These are phyloP conservation scores for Aspergillus nomiae DNA, from an alignment of 2,329 filamentous ascomycete genomes.

Conservation along the genomic window DNA sequence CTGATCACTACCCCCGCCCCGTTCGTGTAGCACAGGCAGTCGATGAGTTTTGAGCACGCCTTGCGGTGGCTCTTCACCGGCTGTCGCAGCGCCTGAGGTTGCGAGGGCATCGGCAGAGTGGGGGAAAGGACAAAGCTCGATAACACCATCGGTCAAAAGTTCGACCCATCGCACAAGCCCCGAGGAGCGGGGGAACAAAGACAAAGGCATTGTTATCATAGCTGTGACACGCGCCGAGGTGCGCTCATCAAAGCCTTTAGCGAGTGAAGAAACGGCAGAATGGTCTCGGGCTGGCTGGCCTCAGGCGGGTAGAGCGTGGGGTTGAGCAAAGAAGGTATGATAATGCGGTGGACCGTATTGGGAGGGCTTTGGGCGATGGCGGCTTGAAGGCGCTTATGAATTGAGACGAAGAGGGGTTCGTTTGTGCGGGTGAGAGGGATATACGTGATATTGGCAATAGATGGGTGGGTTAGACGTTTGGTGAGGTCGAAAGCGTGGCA, in stretches of 20 bases:
- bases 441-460: constrained; percentile 55
- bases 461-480: constrained; percentile 63
- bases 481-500: constrained; percentile 74
- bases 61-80: constrained; percentile 75
- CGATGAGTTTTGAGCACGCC: constrained; percentile 83
- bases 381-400: constrained; percentile 61
- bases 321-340: constrained; percentile 83
- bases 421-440: constrained; percentile 47
- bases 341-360: constrained; percentile 71
- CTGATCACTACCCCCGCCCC: constrained; percentile 74
- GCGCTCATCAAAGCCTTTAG: constrained; percentile 74
- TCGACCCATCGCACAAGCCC: constrained; percentile 87
- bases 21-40: constrained; percentile 82
- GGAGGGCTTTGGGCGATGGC: constrained; percentile 61
- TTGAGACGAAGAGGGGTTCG: constrained; percentile 62
- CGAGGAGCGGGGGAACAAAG: constrained; percentile 73
- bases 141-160: constrained; percentile 76
- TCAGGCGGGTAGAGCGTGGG: constrained; percentile 78
- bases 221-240: constrained; percentile 65
- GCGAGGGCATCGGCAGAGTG: constrained; percentile 56
- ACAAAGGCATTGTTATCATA: constrained; percentile 75
- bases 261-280: constrained; percentile 79
- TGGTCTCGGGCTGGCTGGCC: constrained; percentile 67
- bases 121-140: constrained; percentile 78
- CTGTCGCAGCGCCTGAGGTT: constrained; percentile 57